Evolutionary conservation across 345 rosid genomes (phyloP), one percentile per base, ranked within the genome.

Genomic region (Populus euphratica): DNA sequence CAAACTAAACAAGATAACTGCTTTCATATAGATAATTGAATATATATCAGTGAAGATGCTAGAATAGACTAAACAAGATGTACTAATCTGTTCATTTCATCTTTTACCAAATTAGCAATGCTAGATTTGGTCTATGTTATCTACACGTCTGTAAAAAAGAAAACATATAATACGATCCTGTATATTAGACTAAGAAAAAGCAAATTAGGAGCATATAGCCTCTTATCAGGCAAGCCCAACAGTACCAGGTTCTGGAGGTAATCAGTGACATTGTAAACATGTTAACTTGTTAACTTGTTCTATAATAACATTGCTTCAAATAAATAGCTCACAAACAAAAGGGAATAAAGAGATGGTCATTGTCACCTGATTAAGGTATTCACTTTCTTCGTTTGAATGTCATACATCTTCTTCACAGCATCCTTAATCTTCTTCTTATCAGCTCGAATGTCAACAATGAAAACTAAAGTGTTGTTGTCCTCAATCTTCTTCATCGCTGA

Each of bases 401-500:
- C 98, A 20, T 93, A 95, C 99, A 95, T 95, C 86, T 92, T 95
- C 90, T 91, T 93, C 49, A 93, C 98, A 8, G 97, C 97, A 78
- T 84, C 96, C 83, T 93, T 93, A 20, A 95, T 95, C 88, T 93
- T 93, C 86, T 93, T 93, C 85, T 95, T 95, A 83, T 93, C 94
- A 1, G 98, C 96, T 77, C 93, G 94, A 64, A 95, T 88, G 88
- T 95, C 97, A 41, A 95, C 99, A 63, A 95, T 95, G 88, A 95
- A 95, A 11, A 95, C 98, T 81, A 93, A 85, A n/a, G 98, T 95
- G 86, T 95, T 95, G 88, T 95, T 93, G 74, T 95, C 99, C 50
- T 95, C 98, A 70, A 93, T 95, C 88, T 93, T 95, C 83, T 93
- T 95, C 99, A 95, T 95, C 0, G 99, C 98, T 1, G 94, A 89